A percentile compares a stretch with the other conserved stretches of the same genome.
Conservation (phyloP, 495 filamentous ascomycete genomes). For the Penicillium steckii region DNA sequence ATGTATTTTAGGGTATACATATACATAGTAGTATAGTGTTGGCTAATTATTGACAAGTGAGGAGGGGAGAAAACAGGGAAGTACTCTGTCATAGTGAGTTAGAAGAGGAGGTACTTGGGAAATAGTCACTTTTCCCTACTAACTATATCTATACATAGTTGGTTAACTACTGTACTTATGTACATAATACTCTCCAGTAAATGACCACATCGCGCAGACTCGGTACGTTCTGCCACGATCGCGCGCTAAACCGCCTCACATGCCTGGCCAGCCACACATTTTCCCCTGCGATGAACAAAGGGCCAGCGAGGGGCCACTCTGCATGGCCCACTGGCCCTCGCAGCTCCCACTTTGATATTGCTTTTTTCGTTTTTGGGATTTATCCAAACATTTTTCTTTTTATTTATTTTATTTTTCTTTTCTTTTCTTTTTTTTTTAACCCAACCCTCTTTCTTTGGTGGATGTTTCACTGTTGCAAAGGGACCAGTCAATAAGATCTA, state of each 20-base stretch:
- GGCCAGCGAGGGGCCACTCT: conserved; percentile 13
- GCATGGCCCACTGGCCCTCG: conserved; percentile 15
- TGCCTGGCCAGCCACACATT: conserved; percentile 24
- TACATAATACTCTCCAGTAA: background rate
- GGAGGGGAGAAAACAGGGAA: too few species aligned
- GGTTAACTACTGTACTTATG: too few species aligned
- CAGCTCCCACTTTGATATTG: conserved; percentile 11
- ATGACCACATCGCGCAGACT: background rate
- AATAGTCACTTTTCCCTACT: too few species aligned
- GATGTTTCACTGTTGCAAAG: too few species aligned
- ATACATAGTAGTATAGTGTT: too few species aligned
- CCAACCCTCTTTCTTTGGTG: background rate
- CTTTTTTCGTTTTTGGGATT: too few species aligned
- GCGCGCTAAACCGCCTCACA: conserved; percentile 24
- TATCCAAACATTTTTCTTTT: background rate
- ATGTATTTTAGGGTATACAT: background rate
- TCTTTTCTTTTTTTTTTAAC: background rate
- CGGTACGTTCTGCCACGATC: conserved; percentile 18
- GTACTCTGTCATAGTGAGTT: too few species aligned
- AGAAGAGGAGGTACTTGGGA: too few species aligned
- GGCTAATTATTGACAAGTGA: too few species aligned
- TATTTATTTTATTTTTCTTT: background rate
- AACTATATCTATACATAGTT: too few species aligned
- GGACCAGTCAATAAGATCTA: background rate
- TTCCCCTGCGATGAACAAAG: conserved; percentile 11